Conservation (phyloP, 2,329 filamentous ascomycete species). For the Cladosporium sp. region DNA sequence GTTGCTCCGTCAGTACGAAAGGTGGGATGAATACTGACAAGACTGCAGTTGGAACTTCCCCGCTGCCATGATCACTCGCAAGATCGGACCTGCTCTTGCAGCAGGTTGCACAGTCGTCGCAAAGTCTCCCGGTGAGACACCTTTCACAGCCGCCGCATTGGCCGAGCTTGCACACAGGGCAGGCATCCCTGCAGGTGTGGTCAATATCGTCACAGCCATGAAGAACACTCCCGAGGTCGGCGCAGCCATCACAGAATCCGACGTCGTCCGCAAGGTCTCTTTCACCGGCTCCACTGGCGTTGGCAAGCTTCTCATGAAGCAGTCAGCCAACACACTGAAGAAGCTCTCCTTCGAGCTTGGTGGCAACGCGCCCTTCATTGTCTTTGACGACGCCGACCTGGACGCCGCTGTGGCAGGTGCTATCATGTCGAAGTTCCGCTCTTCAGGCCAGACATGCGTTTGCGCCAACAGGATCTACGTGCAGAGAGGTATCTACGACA, state of each 20-base stretch:
- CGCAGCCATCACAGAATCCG: conserved; percentile 71
- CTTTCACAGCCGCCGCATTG: conserved; percentile 83
- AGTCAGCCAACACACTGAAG: conserved; percentile 80
- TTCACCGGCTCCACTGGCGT: conserved; percentile 79
- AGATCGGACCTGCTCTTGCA: conserved; percentile 64
- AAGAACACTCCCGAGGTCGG: conserved; percentile 81
- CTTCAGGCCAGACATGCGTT: conserved; percentile 93
- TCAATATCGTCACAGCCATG: conserved; percentile 82
- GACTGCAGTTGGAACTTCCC: conserved; percentile 70
- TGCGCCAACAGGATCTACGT: conserved; percentile 75
- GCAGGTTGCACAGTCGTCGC: conserved; percentile 94
- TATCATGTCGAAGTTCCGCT: conserved; percentile 86
- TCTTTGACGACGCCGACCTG: conserved; percentile 89
- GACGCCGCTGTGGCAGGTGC: conserved; percentile 82
- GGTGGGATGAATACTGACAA: not conserved
- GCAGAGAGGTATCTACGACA: conserved; percentile 74
- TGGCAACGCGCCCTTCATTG: conserved; percentile 93
- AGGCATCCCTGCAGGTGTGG: conserved; percentile 84
- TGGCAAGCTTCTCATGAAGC: conserved; percentile 81
- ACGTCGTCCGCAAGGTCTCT: conserved; percentile 81
- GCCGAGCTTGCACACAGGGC: conserved; percentile 84
- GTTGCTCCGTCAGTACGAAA: not conserved
- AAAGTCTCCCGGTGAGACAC: conserved; percentile 90
- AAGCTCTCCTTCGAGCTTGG: conserved; percentile 87
- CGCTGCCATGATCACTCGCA: conserved; percentile 50